Conservation (phyloP, 768 basidiomycete species). For the Mycena leptocephala region DNA sequence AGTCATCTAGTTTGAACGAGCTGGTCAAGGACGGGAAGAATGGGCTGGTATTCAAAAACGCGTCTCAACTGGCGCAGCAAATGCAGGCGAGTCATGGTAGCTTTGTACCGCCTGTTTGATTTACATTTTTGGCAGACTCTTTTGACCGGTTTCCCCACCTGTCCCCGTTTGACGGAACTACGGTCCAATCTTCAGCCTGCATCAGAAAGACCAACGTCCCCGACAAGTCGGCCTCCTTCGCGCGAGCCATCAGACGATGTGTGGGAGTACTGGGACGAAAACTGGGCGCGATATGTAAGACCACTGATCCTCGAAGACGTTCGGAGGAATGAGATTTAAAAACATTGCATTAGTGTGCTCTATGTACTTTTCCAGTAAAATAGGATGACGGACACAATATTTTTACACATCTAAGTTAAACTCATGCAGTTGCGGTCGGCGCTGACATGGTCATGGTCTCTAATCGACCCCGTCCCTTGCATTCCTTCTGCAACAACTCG, state of each 20-base stretch:
- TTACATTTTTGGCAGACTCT: constrained; percentile 59
- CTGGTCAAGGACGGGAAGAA: constrained; percentile 90
- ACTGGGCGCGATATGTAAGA: constrained; percentile 82
- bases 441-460: constrained; percentile 88
- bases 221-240: constrained; percentile 37
- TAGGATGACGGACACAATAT: background rate
- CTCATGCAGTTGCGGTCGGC: constrained; percentile 54
- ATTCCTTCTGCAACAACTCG: constrained; percentile 92
- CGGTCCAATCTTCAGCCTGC: constrained; percentile 63
- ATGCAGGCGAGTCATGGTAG: constrained; percentile 67
- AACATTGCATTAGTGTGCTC: constrained; percentile 22
- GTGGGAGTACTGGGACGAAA: constrained; percentile 79
- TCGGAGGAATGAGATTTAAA: constrained; percentile 20
- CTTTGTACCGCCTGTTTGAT: constrained; percentile 4
- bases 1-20: constrained; percentile 78
- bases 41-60: constrained; percentile 83
- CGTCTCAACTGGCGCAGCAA: constrained; percentile 79
- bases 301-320: constrained; percentile 69
- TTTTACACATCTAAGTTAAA: background rate
- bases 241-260: constrained; percentile 37
- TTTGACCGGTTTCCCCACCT: constrained; percentile 73
- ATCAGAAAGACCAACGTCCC: constrained; percentile 46
- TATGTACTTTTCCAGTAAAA: background rate
- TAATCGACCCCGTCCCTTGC: constrained; percentile 88
- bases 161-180: constrained; percentile 65